Evolutionary conservation across 257 asterid species (phyloP).

Genomic region (Eucommia ulmoides): DNA sequence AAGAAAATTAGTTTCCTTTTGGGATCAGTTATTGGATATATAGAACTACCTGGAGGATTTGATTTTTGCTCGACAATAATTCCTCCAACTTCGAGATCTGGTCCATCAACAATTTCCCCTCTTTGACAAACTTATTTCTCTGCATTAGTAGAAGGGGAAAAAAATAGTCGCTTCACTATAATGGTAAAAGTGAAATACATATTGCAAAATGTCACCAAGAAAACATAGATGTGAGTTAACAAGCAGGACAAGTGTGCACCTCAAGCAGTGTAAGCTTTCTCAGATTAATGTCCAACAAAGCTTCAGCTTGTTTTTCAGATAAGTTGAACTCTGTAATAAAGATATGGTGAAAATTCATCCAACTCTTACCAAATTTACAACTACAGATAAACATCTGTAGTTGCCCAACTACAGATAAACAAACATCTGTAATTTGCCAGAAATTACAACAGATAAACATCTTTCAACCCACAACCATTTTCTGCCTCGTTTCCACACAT

Average conservation of each 20-base stretch:
- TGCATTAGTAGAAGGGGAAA: conserved; percentile 18
- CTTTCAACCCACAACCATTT: too few relatives aligned
- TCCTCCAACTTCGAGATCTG: conserved; percentile 72
- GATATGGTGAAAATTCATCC: conserved; percentile 2
- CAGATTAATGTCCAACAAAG: conserved; percentile 90
- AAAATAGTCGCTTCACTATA: conserved; percentile 9
- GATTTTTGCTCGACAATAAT: conserved; percentile 72
- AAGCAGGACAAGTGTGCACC: conserved; percentile 32
- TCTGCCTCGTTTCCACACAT: too few relatives aligned
- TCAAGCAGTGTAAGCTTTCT: conserved; percentile 85
- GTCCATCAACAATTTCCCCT: conserved; percentile 54
- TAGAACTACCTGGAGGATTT: conserved; percentile 67
- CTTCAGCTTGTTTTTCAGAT: conserved; percentile 91
- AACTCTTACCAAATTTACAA: too few relatives aligned
- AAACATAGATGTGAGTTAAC: conserved; percentile 3
- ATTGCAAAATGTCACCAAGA: not conserved
- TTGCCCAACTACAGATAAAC: too few relatives aligned
- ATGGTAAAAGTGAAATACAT: conserved; percentile 2
- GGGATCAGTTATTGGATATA: too few relatives aligned
- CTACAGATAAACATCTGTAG: too few relatives aligned
- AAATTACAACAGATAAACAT: too few relatives aligned
- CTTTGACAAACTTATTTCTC: conserved; percentile 89
- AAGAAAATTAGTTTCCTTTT: too few relatives aligned
- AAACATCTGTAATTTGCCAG: too few relatives aligned
- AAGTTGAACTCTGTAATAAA: conserved; percentile 59